A percentile compares a stretch with the other conserved stretches of the same genome.
These are phyloP conservation scores for Hyaloscypha hepaticicola DNA, from an alignment of 495 filamentous ascomycete genomes.

Conservation along the genomic window DNA sequence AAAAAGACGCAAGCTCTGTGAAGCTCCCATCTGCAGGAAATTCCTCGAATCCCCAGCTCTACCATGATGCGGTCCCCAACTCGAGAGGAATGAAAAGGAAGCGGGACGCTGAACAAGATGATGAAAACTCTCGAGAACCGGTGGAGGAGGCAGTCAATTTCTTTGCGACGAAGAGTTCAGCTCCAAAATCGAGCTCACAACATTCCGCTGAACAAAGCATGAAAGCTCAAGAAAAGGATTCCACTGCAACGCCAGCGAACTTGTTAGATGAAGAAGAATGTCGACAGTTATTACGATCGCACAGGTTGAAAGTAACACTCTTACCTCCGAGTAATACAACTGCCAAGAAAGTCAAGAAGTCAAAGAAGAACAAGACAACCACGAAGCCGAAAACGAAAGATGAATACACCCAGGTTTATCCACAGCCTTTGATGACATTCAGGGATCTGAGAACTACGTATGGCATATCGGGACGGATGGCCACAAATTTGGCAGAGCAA, in stretches of 20 bases:
- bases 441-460: conserved; percentile 66
- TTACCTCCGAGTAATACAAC: conserved; percentile 45
- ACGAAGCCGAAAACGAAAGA: conserved; percentile 54
- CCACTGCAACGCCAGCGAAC: not conserved
- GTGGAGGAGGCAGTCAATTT: conserved; percentile 47
- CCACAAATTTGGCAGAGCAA: conserved; percentile 76
- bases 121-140: conserved; percentile 19
- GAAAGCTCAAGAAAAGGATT: conserved; percentile 15
- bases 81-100: conserved; percentile 50
- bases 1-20: conserved; percentile 33
- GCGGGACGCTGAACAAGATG: conserved; percentile 35
- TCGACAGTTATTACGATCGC: conserved; percentile 69
- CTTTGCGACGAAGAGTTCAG: conserved; percentile 38
- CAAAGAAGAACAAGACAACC: conserved; percentile 47
- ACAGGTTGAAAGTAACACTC: conserved; percentile 84
- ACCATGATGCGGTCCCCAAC: conserved; percentile 42
- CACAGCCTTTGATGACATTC: conserved; percentile 78
- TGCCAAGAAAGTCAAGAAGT: conserved; percentile 47
- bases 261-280: conserved; percentile 62
- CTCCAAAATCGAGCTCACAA: conserved; percentile 29
- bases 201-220: conserved; percentile 25
- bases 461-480: conserved; percentile 65
- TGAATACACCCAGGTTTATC: conserved; percentile 54
- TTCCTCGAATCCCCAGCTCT: conserved; percentile 48
- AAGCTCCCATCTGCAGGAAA: conserved; percentile 52